Conservation (phyloP, 1,139 yeast species). For the Geotrichum candidum region DNA sequence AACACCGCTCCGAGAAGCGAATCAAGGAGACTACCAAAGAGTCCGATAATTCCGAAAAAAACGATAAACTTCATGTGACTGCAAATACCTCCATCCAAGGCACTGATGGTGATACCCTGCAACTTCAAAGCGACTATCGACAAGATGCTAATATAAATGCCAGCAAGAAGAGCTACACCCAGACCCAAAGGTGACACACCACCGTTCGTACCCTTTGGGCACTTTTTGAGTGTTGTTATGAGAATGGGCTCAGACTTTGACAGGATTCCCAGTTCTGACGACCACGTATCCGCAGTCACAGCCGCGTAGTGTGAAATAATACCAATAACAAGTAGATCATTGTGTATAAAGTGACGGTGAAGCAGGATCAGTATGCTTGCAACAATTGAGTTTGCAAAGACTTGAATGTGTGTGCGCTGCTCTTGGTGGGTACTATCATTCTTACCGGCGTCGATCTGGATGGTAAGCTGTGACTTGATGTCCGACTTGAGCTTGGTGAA, state of each 20-base stretch:
- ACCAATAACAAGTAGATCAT: conserved; percentile 29
- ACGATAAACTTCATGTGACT: conserved; percentile 24
- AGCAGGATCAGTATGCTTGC: conserved; percentile 31
- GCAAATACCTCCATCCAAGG: not conserved
- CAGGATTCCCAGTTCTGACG: conserved; percentile 46
- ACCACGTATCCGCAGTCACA: conserved; percentile 46
- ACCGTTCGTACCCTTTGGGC: conserved; percentile 49
- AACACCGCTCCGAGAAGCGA: conserved; percentile 43
- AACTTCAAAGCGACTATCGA: conserved; percentile 17
- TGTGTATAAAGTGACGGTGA: conserved; percentile 19
- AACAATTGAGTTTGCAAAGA: conserved; percentile 39
- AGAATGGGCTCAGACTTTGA: conserved; percentile 38
- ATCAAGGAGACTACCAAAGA: conserved; percentile 42
- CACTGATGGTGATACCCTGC: not conserved
- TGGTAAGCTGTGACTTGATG: conserved; percentile 31
- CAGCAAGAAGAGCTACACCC: conserved; percentile 39
- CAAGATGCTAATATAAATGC: conserved; percentile 36
- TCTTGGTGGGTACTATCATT: conserved; percentile 24
- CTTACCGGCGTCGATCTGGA: conserved; percentile 17
- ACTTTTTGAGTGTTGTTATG: conserved; percentile 40
- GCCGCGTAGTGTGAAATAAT: conserved; percentile 43
- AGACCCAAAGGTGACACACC: conserved; percentile 42
- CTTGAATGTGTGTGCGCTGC: conserved; percentile 40
- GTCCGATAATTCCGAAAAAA: conserved; percentile 35
- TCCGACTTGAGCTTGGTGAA: conserved; percentile 39